Evolutionary conservation across 176 grass and related monocot species (phyloP).

Genomic region (Aegilops longissima): DNA sequence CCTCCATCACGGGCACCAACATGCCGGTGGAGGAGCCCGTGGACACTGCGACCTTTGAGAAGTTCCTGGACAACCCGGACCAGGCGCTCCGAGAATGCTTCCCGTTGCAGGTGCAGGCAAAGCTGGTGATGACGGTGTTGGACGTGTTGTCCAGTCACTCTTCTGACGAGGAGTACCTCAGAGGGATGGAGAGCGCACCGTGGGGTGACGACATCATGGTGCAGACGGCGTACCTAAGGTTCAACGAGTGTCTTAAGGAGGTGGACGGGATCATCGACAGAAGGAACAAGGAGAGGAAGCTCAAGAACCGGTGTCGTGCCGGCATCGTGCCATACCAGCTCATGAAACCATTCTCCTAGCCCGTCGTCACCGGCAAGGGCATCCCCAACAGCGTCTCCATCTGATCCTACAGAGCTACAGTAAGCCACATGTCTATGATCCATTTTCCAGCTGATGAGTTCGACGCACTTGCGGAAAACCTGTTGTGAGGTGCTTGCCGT

Average conservation of each 20-base stretch:
- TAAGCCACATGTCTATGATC: no score
- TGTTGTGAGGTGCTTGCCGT: no score
- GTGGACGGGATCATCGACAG: slow-evolving; percentile 59
- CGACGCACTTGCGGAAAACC: no score
- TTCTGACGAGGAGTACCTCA: slow-evolving; percentile 81
- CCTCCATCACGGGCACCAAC: slow-evolving; percentile 57
- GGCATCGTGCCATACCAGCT: slow-evolving; percentile 68
- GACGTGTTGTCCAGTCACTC: slow-evolving; percentile 70
- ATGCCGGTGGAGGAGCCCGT: slow-evolving; percentile 38
- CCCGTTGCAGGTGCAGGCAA: slow-evolving; percentile 66
- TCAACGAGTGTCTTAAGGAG: slow-evolving; percentile 47
- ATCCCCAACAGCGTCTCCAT: slow-evolving; percentile 78
- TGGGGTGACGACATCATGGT: slow-evolving; percentile 50
- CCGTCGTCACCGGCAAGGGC: slow-evolving; percentile 54
- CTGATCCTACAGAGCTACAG: not conserved
- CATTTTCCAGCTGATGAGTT: no score
- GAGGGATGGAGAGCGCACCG: slow-evolving; percentile 29
- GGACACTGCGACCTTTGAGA: not conserved
- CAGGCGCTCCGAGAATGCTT: slow-evolving; percentile 41
- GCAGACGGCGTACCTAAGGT: slow-evolving; percentile 29
- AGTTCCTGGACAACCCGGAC: slow-evolving; percentile 59
- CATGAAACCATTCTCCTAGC: slow-evolving; percentile 61
- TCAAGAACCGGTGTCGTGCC: slow-evolving; percentile 63
- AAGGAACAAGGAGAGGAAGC: slow-evolving; percentile 45
- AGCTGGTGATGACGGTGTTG: slow-evolving; percentile 60